Evolutionary conservation across 371 early-diverging fungal species (phyloP), one percentile per base, ranked within the genome.

Genomic region (Mucor indicus): DNA sequence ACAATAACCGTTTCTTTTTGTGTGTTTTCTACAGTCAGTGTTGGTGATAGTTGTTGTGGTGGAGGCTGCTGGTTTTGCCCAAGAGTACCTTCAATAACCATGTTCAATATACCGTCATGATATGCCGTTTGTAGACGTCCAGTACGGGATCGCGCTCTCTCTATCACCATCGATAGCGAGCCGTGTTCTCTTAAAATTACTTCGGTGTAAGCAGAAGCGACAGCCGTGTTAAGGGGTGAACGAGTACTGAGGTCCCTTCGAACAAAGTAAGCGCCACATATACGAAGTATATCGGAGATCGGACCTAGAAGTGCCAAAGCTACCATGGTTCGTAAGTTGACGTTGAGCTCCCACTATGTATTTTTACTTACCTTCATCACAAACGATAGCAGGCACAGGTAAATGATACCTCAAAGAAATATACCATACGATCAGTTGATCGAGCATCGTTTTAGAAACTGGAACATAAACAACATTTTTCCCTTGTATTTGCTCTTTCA

Each of bases 381-480:
- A 76, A 0, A 65, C 65, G 22, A 76, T 60, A n/a, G 77, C 67
- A 12, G 77, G 77, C 13, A 76, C 57, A 3, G 77, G 77, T 13
- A 76, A 33, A 33, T 66, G 57, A 23, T 72, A 70, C 2, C 72
- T 65, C 10, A 76, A 38, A 38, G 67, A 69, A 11, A 72, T 57
- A 20, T 76, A 76, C 77, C 77, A 76, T 3, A 72, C 46, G n/a
- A 76, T 20, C 0, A 76, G 44, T 12, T 67, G 70, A 44, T 76
- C 77, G 24, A 72, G 30, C 2, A 76, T 46, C 1, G 77, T 70
- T 29, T 72, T 76, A 0, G 70, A 76, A 0, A 66, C 73, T 20
- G 77, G 77, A 2, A 76, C 69, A 47, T 76, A 76, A 2, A 76
- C 70, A 0, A 76, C 70, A 30, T 67, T 66, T 36, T 75, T 75